phyloP scores from a whole-genome alignment of 2,329 filamentous ascomycete species.

The Leptographium procerum region DNA sequence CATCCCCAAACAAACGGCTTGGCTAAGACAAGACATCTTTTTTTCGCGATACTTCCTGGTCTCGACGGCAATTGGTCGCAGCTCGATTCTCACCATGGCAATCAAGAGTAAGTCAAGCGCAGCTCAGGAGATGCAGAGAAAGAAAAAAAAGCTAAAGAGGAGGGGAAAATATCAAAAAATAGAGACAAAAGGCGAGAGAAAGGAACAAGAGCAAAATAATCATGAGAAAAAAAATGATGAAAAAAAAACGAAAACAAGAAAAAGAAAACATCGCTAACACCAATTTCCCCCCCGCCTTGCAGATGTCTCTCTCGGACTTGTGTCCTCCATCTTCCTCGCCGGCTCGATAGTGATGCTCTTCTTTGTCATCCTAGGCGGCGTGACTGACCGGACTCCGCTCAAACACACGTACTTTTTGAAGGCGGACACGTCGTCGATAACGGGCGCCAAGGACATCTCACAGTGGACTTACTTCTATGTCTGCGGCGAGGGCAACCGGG shows the following conservation, averaged over 20 bases:
- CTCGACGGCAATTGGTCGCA: neutral
- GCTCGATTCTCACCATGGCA: neutral
- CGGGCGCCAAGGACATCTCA: slow-evolving; percentile 52
- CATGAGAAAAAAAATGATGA: neutral
- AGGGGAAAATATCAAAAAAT: neutral
- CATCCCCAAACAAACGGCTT: too few relatives aligned
- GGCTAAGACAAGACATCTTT: too few relatives aligned
- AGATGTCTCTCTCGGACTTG: slow-evolving; percentile 31
- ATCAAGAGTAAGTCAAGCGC: neutral
- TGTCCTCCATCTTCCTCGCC: slow-evolving; percentile 36
- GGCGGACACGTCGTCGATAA: slow-evolving; percentile 63
- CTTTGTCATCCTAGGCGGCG: slow-evolving; percentile 47
- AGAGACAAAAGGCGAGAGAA: neutral
- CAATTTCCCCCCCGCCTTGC: neutral
- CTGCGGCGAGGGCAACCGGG: slow-evolving; percentile 51
- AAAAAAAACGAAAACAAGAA: neutral
- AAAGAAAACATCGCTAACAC: neutral
- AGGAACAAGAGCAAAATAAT: neutral
- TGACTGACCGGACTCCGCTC: slow-evolving; percentile 38
- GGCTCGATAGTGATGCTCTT: slow-evolving; percentile 42
- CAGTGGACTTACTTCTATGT: slow-evolving; percentile 91
- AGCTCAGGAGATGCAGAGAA: neutral
- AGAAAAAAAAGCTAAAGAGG: neutral
- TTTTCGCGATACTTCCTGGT: neutral
- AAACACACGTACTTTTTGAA: slow-evolving; percentile 77